phyloP scores from a whole-genome alignment of 1,284 basidiomycete genomes.

The Veloboletus limbatus region DNA sequence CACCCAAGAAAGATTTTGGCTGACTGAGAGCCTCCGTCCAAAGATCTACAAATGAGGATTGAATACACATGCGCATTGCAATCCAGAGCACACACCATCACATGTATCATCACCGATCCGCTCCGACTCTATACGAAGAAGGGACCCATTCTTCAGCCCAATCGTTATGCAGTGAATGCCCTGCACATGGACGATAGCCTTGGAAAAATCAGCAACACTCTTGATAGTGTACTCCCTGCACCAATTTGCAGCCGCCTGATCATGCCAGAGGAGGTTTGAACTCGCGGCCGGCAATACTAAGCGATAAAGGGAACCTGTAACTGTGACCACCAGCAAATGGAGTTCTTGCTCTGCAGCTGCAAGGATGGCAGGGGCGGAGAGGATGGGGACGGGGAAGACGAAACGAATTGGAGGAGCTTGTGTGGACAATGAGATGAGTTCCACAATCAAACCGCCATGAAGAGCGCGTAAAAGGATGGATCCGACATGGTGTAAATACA shows the following conservation, averaged over 20 bases:
- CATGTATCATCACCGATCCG: conserved; percentile 48
- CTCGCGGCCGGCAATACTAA: conserved; percentile 63
- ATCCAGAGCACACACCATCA: conserved; percentile 46
- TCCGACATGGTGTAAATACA: conserved; percentile 60
- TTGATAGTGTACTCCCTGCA: conserved; percentile 68
- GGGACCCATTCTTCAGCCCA: conserved; percentile 63
- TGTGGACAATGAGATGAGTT: conserved; percentile 70
- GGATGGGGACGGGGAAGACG: conserved; percentile 71
- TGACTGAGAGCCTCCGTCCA: conserved; percentile 69
- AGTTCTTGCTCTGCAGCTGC: conserved; percentile 59
- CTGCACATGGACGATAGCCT: conserved; percentile 64
- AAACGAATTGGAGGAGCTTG: conserved; percentile 68
- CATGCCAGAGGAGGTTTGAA: conserved; percentile 55
- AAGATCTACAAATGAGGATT: conserved; percentile 42
- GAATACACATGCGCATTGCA: conserved; percentile 2
- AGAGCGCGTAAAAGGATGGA: conserved; percentile 73
- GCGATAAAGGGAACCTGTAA: conserved; percentile 73
- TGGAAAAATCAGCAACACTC: conserved; percentile 43
- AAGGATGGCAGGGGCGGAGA: conserved; percentile 65
- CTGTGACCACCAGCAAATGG: conserved; percentile 70
- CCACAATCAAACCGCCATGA: conserved; percentile 71
- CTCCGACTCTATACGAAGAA: conserved; percentile 70
- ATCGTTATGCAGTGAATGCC: conserved; percentile 69
- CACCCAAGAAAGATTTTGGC: conserved; percentile 59
- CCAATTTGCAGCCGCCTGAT: conserved; percentile 53